Conservation (phyloP, 2,329 filamentous ascomycete genomes). For the Fusarium chuoi region DNA sequence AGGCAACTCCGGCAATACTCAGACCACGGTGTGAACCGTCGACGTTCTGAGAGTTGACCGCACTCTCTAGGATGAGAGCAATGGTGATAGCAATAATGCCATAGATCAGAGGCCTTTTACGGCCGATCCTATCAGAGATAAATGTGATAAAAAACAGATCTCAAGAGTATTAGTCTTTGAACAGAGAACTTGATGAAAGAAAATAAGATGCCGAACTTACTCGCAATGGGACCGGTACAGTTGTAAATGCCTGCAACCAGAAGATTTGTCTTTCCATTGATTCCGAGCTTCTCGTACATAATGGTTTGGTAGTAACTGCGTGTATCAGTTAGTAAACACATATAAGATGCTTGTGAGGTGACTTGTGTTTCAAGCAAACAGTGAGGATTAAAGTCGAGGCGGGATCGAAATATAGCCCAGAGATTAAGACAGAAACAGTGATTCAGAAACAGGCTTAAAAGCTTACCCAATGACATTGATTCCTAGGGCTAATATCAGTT, state of each 20-base stretch:
- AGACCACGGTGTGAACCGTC: constrained; percentile 52
- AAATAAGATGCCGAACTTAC: constrained; percentile 26
- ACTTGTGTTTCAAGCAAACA: background rate
- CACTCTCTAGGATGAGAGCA: constrained; percentile 66
- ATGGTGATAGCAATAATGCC: constrained; percentile 68
- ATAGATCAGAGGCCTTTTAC: constrained; percentile 72
- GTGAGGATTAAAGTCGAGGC: too few relatives aligned
- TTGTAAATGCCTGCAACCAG: constrained; percentile 71
- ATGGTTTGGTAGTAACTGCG: constrained; percentile 59
- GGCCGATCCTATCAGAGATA: constrained; percentile 69
- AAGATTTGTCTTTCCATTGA: constrained; percentile 61
- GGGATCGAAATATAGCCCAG: background rate
- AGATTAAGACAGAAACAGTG: too few relatives aligned
- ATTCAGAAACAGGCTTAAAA: background rate
- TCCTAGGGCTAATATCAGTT: constrained; percentile 36
- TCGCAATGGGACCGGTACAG: constrained; percentile 64
- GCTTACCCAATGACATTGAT: constrained; percentile 61
- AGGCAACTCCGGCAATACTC: constrained; percentile 68
- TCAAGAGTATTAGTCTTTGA: constrained; percentile 15
- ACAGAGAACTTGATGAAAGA: background rate
- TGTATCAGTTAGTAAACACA: background rate
- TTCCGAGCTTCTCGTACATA: constrained; percentile 61
- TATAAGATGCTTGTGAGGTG: background rate
- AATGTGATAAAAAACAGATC: constrained; percentile 66
- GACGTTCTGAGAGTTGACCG: constrained; percentile 62